phyloP scores from a whole-genome alignment of 2,329 filamentous ascomycete genomes.

The Aspergillus eucalypticola region DNA sequence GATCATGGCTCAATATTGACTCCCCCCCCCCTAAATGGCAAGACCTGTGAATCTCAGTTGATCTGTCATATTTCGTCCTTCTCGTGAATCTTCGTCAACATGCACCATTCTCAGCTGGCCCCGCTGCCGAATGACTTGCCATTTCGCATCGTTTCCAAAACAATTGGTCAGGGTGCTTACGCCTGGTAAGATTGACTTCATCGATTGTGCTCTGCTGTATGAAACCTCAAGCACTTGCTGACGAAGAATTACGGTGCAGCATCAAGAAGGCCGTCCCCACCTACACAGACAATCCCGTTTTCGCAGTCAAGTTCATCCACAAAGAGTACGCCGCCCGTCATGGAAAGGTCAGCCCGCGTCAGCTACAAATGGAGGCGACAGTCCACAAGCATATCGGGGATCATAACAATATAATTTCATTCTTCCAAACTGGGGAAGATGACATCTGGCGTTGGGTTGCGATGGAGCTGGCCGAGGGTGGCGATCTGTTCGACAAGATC shows the following conservation, averaged over 20 bases:
- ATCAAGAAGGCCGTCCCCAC: slow-evolving; percentile 90
- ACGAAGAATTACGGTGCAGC: slow-evolving; percentile 47
- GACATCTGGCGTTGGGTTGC: slow-evolving; percentile 91
- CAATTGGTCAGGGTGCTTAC: slow-evolving; percentile 94
- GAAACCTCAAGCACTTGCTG: slow-evolving; percentile 12
- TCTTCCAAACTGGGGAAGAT: slow-evolving; percentile 86
- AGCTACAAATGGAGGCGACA: slow-evolving; percentile 87
- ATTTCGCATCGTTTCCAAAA: slow-evolving; percentile 93
- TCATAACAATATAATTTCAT: slow-evolving; percentile 92
- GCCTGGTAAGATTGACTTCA: slow-evolving; percentile 67
- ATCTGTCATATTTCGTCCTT: slow-evolving; percentile 1
- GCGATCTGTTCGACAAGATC: slow-evolving; percentile 98
- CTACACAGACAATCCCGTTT: slow-evolving; percentile 69
- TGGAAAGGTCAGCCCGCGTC: slow-evolving; percentile 84
- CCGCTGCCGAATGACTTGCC: slow-evolving; percentile 81
- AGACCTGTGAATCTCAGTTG: neutral
- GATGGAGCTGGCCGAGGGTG: slow-evolving; percentile 94
- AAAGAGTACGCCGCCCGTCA: slow-evolving; percentile 90
- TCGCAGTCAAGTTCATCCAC: slow-evolving; percentile 98
- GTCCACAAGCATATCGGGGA: slow-evolving; percentile 85
- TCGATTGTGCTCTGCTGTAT: neutral
- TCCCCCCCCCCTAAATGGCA: neutral
- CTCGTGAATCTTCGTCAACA: slow-evolving; percentile 30
- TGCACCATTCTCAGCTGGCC: slow-evolving; percentile 81
- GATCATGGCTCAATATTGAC: slow-evolving; percentile 11